Percentiles rank a stretch among this genome's conserved stretches.
Evolutionary conservation across 202 grass and related monocot species (phyloP).

Genomic region (Zizania palustris): DNA sequence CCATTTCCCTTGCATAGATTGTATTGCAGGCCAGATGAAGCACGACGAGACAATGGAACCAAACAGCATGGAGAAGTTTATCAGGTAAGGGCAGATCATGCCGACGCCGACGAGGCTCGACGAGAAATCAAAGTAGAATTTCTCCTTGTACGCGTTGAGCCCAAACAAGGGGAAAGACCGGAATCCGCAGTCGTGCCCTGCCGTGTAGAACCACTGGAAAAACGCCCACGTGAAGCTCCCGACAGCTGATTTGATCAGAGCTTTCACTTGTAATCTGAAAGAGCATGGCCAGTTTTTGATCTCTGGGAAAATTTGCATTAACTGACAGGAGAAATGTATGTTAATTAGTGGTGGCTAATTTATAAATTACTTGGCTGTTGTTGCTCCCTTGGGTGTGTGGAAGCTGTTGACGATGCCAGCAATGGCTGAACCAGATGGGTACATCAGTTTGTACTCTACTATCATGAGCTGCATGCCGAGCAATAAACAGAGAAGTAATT

Average conservation of each 20-base stretch:
- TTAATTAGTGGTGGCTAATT: not conserved
- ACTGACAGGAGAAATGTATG: not conserved
- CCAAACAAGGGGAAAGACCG: constrained; percentile 53
- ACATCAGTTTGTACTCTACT: constrained; percentile 57
- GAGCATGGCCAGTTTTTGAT: too few relatives aligned
- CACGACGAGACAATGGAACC: constrained; percentile 39
- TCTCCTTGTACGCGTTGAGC: constrained; percentile 40
- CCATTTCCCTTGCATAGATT: constrained; percentile 47
- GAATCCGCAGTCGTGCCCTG: constrained; percentile 52
- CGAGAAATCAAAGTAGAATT: constrained; percentile 64
- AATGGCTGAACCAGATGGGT: constrained; percentile 57
- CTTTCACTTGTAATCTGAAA: constrained; percentile 10
- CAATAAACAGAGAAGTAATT: not conserved
- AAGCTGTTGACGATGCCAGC: constrained; percentile 62
- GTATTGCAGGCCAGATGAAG: constrained; percentile 47
- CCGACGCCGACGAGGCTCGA: constrained; percentile 51
- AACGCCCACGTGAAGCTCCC: constrained; percentile 51
- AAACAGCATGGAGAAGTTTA: constrained; percentile 55
- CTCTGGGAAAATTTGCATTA: too few relatives aligned
- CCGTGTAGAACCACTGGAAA: constrained; percentile 55
- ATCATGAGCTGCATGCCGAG: constrained; percentile 52
- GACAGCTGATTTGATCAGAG: constrained; percentile 20
- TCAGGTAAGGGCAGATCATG: constrained; percentile 56
- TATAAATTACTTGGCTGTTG: constrained; percentile 39
- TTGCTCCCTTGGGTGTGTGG: constrained; percentile 49